Conservation (phyloP, 208 protist species). For the Leishmania tropica region DNA sequence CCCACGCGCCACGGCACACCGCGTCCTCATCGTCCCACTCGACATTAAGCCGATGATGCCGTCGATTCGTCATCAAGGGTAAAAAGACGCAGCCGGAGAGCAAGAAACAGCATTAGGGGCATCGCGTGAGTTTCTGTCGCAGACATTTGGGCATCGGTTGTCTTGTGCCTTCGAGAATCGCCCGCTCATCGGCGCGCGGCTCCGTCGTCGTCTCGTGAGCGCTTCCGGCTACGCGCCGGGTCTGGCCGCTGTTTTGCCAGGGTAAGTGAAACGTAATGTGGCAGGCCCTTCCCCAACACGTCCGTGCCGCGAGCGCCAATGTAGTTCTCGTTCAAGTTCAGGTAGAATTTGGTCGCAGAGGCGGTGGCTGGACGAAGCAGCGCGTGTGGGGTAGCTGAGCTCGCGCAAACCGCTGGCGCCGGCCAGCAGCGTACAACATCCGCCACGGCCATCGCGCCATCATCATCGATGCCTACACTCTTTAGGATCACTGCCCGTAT, state of each 20-base stretch:
- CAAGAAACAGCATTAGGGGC: background rate
- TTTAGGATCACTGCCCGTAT: slow-evolving; percentile 78
- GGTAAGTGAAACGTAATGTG: slow-evolving; percentile 70
- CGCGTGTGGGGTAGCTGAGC: background rate
- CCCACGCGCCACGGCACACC: background rate
- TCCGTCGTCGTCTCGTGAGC: slow-evolving; percentile 8
- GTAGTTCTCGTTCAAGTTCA: slow-evolving; percentile 86
- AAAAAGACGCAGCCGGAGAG: background rate
- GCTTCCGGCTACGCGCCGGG: slow-evolving; percentile 5
- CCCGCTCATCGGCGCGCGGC: background rate
- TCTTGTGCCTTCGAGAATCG: background rate
- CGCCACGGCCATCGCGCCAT: slow-evolving; percentile 47
- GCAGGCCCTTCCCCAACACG: slow-evolving; percentile 64
- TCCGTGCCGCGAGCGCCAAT: slow-evolving; percentile 68
- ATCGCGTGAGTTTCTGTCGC: background rate
- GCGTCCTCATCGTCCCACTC: background rate
- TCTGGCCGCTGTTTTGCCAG: slow-evolving; percentile 56
- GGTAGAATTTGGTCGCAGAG: slow-evolving; percentile 54
- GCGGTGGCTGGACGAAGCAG: slow-evolving; percentile 20
- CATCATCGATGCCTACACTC: slow-evolving; percentile 70
- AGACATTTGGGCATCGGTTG: background rate
- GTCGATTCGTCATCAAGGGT: background rate
- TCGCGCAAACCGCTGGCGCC: slow-evolving; percentile 11
- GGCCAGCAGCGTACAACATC: slow-evolving; percentile 52
- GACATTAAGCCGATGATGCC: background rate